Evolutionary conservation across 2,329 filamentous ascomycete species (phyloP), one percentile per base, ranked within the genome.

Genomic region (Cladosporium cucumerinum): DNA sequence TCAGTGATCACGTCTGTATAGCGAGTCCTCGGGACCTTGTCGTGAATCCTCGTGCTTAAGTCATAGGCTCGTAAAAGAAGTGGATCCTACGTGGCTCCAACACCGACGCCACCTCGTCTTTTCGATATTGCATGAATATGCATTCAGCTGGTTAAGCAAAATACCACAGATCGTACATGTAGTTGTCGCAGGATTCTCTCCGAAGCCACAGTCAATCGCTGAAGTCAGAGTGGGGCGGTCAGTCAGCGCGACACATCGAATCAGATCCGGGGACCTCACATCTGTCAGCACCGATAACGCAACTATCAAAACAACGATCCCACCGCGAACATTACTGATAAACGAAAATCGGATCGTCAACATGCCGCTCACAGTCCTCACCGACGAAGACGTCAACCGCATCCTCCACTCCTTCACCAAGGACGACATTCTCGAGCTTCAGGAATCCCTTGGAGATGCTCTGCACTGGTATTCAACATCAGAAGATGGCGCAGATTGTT

Each of bases 391-490:
- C 68, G 83, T 89, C 32, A 82, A 80, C 65, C 77, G 76, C 5
- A 75, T 89, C 8, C 80, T 89, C 8, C 79, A 84, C 55, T 82
- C 83, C 14, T 78, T 89, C 59, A 82, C 77, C 46, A 82, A 81
- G 61, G 82, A 86, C 61, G 85, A 88, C 69, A 81, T 89, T 30
- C 71, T 82, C 28, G 76, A 82, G n/a, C 77, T 89, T 8, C 86
- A 88, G 66, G 76, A 81, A 68, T 83, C 81, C 26, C 82, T 89
- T 5, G 83, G 84, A 26, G 83, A 87, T 66, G 85, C 86, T 0
- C 78, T 89, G 5, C 85, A 86, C 70, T 85, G 86, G 72, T 90
- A 89, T 71, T 89, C 87, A 0, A 87, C 86, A 16, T 83, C 85
- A 3, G 84, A 82, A 26, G 86, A 88, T 63, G 76, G 73, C 3